These are phyloP conservation scores for Yamadazyma tumulicola DNA, from an alignment of 805 yeast species.

Conservation along the genomic window DNA sequence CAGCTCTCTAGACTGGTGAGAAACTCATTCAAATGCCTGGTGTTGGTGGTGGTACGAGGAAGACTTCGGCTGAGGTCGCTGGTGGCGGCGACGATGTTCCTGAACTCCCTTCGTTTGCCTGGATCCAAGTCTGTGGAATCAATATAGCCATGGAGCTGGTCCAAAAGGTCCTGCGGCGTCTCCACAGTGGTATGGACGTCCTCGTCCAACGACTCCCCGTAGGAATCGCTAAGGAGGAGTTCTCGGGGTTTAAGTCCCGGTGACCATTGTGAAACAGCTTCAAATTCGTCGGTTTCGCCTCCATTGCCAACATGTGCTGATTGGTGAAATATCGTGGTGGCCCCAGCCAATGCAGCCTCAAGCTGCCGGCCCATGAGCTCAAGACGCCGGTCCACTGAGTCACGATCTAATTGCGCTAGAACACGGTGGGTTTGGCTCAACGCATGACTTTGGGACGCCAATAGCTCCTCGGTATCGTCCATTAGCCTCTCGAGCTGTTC, in stretches of 20 bases:
- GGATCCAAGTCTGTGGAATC: conserved; percentile 11
- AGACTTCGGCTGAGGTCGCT: conserved; percentile 11
- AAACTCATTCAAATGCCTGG: conserved; percentile 15
- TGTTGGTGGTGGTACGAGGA: conserved; percentile 13
- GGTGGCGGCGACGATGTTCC: conserved; percentile 13
- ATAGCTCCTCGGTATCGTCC: neutral
- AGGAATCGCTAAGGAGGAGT: no score
- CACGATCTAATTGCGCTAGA: neutral
- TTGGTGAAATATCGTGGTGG: no score
- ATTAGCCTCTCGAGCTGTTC: neutral
- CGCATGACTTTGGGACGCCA: neutral
- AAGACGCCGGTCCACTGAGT: neutral
- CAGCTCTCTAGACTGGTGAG: conserved; percentile 17
- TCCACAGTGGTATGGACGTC: neutral
- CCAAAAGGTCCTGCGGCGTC: conserved; percentile 13
- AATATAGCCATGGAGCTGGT: conserved; percentile 14
- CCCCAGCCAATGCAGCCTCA: no score
- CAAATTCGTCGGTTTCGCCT: no score
- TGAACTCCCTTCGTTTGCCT: conserved; percentile 6
- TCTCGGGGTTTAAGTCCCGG: no score
- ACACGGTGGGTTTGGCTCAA: neutral
- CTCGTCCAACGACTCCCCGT: neutral
- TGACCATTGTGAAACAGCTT: no score
- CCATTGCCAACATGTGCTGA: no score
- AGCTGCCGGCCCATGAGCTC: neutral